Conservation (phyloP, 345 rosid species). For the Atalantia buxifolia region DNA sequence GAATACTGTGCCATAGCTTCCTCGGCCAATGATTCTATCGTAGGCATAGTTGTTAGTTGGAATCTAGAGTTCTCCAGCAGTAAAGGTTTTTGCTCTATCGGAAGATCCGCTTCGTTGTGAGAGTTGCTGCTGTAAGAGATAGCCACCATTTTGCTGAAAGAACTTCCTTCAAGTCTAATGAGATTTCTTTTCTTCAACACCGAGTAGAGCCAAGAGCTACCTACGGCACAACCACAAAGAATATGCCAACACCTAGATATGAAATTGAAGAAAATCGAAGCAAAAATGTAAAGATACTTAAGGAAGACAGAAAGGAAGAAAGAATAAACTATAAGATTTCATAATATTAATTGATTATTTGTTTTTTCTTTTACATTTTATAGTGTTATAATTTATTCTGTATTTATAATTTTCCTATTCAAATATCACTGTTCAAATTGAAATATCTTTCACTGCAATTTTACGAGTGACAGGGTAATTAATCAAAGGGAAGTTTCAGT, state of each 20-base stretch:
- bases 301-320: too few species aligned
- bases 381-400: too few species aligned
- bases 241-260: neutral
- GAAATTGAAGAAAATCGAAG: neutral
- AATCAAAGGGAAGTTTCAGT: too few species aligned
- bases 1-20: constrained; percentile 21
- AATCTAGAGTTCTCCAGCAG: constrained; percentile 15
- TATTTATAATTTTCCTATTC: too few species aligned
- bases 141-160: constrained; percentile 9
- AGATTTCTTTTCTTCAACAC: constrained; percentile 1
- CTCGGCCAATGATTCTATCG: constrained; percentile 18
- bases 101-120: constrained; percentile 2
- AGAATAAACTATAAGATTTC: too few species aligned
- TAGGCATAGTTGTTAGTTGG: constrained; percentile 23
- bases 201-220: neutral
- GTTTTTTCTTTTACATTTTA: too few species aligned
- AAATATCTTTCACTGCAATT: too few species aligned
- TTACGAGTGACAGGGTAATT: too few species aligned
- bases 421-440: too few species aligned
- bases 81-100: constrained; percentile 10
- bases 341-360: too few species aligned
- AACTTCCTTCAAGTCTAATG: neutral
- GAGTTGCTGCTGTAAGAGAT: neutral
- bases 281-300: too few species aligned
- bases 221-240: neutral